These are phyloP conservation scores for Trichoderma afroharzianum DNA, from an alignment of 2,329 filamentous ascomycete species.

Conservation along the genomic window DNA sequence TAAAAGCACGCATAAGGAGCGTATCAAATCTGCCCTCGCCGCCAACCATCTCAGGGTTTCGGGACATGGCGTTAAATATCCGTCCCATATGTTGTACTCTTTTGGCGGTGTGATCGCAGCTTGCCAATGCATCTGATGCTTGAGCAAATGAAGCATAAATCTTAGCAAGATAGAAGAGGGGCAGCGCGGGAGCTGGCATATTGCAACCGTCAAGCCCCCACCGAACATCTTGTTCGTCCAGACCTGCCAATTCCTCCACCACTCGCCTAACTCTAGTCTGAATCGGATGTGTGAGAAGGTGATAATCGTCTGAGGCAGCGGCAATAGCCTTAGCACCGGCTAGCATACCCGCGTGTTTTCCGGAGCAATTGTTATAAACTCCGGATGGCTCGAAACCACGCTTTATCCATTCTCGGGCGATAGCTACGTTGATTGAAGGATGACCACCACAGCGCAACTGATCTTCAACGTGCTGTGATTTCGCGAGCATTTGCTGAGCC, in stretches of 20 bases:
- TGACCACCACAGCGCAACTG: conserved; percentile 44
- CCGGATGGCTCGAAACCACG: conserved; percentile 35
- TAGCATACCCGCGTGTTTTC: conserved; percentile 47
- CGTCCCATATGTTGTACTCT: conserved; percentile 28
- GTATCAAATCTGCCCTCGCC: conserved; percentile 47
- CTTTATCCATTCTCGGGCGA: conserved; percentile 40
- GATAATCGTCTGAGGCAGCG: conserved; percentile 32
- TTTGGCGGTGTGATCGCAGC: not conserved
- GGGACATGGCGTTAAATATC: conserved; percentile 41
- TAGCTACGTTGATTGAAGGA: conserved; percentile 28
- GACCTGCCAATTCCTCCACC: conserved; percentile 35
- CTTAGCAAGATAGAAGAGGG: conserved; percentile 33
- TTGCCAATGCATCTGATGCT: conserved; percentile 26
- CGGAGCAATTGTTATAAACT: conserved; percentile 45
- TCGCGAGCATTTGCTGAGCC: conserved; percentile 37
- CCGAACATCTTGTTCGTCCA: conserved; percentile 27
- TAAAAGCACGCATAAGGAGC: conserved; percentile 38
- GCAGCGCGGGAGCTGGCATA: conserved; percentile 42
- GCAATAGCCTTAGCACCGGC: conserved; percentile 39
- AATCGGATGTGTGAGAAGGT: conserved; percentile 35
- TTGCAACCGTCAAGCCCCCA: conserved; percentile 49
- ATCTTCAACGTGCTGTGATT: conserved; percentile 30
- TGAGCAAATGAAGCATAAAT: conserved; percentile 38
- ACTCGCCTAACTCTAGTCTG: conserved; percentile 37
- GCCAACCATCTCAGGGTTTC: conserved; percentile 41